Evolutionary conservation across 2,329 filamentous ascomycete genomes (phyloP).

Genomic region (Trichoderma harzianum): DNA sequence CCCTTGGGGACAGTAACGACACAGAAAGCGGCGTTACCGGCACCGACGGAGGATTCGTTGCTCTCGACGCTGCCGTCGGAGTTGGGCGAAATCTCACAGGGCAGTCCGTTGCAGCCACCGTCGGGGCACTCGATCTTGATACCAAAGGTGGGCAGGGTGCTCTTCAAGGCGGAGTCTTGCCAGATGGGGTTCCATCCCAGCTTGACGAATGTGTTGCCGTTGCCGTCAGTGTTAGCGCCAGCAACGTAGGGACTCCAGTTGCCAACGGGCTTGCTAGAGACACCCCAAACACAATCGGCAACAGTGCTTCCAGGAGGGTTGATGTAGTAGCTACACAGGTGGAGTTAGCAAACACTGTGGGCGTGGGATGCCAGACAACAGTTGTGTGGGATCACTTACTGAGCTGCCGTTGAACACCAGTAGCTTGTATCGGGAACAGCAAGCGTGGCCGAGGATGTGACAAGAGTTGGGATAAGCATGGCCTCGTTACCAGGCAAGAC

Average conservation of each 20-base stretch:
- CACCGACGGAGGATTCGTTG: conserved; percentile 52
- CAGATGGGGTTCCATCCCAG: conserved; percentile 77
- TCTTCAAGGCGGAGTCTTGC: conserved; percentile 51
- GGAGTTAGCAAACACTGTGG: not conserved
- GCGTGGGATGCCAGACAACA: no score
- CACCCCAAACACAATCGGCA: conserved; percentile 71
- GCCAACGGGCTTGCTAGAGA: conserved; percentile 57
- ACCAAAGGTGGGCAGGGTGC: conserved; percentile 61
- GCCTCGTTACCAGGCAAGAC: conserved; percentile 75
- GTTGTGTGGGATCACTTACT: conserved; percentile 49
- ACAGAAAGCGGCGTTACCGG: conserved; percentile 68
- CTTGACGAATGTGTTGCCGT: conserved; percentile 69
- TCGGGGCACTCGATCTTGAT: conserved; percentile 67
- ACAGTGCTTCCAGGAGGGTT: conserved; percentile 66
- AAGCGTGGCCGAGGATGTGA: conserved; percentile 54
- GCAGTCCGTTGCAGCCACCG: conserved; percentile 66
- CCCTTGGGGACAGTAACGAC: conserved; percentile 72
- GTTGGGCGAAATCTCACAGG: conserved; percentile 66
- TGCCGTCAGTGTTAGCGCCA: conserved; percentile 65
- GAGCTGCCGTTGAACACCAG: conserved; percentile 70
- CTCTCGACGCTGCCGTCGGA: conserved; percentile 60
- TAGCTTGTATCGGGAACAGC: conserved; percentile 69
- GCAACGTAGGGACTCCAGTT: conserved; percentile 78
- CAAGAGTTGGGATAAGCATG: conserved; percentile 77
- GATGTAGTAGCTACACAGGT: conserved; percentile 62